Evolutionary conservation across 768 basidiomycete genomes (phyloP), one percentile per base, ranked within the genome.

Genomic region (Termitomyces heimii): DNA sequence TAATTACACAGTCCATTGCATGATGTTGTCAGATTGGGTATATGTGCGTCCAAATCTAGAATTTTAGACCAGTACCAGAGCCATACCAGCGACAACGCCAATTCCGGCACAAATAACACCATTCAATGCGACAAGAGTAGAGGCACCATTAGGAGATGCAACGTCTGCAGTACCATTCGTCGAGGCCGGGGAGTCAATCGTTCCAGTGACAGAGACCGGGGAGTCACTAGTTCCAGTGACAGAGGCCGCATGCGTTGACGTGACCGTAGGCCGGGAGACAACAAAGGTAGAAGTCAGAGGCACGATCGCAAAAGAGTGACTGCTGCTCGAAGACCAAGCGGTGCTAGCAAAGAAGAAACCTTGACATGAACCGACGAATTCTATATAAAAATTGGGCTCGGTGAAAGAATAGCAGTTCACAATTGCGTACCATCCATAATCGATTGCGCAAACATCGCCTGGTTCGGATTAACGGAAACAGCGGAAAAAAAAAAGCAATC

Each of bases 401-500:
- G 14, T 20, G 14, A 56, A 20, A 22, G 5, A 2, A 12, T 13
- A 28, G 14, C 2, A 39, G 6, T 22, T 34, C n/a, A 4, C 32
- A 29, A 24, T 28, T n/a, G 55, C 71, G 43, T 40, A 75, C 72
- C 46, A 34, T 61, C 49, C 28, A 69, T 55, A 26, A 71, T 53
- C n/a, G 54, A 37, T 39, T 71, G 66, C 7, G 66, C 71, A 14
- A 58, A 7, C 7, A 50, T 59, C 2, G 54, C 49, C 2, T 47
- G 28, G 3, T 61, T 62, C 0, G 69, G 63, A n/a, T 56, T 60
- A 8, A 57, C 31, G 2, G 51, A 52, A 14, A 65, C 58, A 5
- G 67, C 53, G n/a, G n/a, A n/a, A n/a, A n/a, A n/a, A n/a, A n/a
- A n/a, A n/a, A n/a, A n/a, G 49, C 73, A 76, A 44, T 71, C 66